Evolutionary conservation across 345 rosid species (phyloP).

Genomic region (Aurinia saxatilis): DNA sequence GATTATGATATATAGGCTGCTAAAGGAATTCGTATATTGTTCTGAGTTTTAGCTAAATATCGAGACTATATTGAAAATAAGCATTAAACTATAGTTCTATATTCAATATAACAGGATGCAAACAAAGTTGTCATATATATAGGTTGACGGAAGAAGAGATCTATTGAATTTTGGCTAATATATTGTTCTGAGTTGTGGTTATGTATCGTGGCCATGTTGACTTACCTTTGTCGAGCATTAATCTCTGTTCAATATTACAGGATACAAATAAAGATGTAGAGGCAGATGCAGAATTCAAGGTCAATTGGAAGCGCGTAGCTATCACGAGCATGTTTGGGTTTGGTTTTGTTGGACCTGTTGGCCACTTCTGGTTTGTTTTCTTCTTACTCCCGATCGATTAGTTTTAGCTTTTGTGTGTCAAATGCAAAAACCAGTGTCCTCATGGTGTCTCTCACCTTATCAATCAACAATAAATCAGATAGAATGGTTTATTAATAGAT

Average conservation of each 20-base stretch:
- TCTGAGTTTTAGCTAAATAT: neutral
- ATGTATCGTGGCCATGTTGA: neutral
- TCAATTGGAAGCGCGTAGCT: constrained; percentile 76
- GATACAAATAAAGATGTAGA: constrained; percentile 43
- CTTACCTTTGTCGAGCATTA: neutral
- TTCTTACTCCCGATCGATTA: neutral
- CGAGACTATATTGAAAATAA: neutral
- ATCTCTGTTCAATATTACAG: constrained; percentile 32
- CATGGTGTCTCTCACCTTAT: neutral
- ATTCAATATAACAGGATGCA: constrained; percentile 29
- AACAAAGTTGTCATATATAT: constrained; percentile 25
- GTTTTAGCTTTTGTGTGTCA: neutral
- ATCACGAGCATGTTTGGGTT: constrained; percentile 67
- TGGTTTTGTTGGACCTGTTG: constrained; percentile 82
- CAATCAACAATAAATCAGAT: neutral
- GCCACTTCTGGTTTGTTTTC: constrained; percentile 70
- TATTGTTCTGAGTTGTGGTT: neutral
- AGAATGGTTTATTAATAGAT: neutral
- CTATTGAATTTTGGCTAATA: neutral
- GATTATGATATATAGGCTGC: neutral
- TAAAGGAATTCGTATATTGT: neutral
- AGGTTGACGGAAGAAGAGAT: neutral
- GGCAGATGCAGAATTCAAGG: constrained; percentile 37
- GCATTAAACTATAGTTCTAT: neutral
- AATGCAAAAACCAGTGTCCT: neutral